phyloP scores from a whole-genome alignment of 2,329 filamentous ascomycete species.

The Fusarium sp. region DNA sequence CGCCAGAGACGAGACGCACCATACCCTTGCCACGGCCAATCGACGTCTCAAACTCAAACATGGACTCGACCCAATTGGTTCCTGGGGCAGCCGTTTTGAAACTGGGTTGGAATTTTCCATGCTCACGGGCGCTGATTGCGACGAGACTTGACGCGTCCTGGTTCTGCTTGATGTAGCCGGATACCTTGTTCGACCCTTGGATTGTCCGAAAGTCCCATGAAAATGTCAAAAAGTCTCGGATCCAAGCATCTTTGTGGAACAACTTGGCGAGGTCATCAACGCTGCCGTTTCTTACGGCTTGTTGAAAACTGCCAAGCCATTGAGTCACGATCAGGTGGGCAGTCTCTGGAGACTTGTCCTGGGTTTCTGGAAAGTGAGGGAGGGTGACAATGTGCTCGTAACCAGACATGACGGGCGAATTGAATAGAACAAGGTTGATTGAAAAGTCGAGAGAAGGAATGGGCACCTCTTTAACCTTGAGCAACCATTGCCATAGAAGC shows the following conservation, averaged over 20 bases:
- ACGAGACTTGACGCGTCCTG: slow-evolving; percentile 1
- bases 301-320: background rate
- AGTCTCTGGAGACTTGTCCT: background rate
- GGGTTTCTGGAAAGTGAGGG: background rate
- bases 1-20: slow-evolving; percentile 3
- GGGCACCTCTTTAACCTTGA: background rate
- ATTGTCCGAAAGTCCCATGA: slow-evolving; percentile 45
- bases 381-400: slow-evolving; percentile 2
- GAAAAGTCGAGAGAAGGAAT: background rate
- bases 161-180: background rate
- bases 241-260: slow-evolving; percentile 43
- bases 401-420: background rate
- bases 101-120: background rate
- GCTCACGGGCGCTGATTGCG: background rate
- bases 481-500: background rate
- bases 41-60: slow-evolving; percentile 14
- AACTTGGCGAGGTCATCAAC: background rate
- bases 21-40: slow-evolving; percentile 14
- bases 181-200: slow-evolving; percentile 17
- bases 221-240: slow-evolving; percentile 42
- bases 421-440: background rate
- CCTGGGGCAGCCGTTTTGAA: background rate
- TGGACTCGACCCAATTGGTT: slow-evolving; percentile 4
- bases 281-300: background rate
- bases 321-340: background rate